Conservation (phyloP, 75 land plant species). For the Chamaecyparis obtusa region DNA sequence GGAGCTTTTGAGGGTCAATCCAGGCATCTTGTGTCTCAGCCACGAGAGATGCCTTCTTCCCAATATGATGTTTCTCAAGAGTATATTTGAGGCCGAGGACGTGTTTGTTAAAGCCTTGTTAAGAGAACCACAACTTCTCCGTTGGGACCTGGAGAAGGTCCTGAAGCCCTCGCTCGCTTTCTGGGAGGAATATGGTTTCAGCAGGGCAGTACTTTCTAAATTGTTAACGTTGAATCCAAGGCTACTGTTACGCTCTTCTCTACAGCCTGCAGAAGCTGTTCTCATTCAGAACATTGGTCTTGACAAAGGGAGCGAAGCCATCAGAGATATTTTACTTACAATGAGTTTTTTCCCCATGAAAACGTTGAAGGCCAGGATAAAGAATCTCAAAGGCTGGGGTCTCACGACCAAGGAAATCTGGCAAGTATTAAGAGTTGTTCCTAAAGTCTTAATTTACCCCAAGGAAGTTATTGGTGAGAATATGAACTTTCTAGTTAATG, state of each 20-base stretch:
- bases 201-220: too few relatives aligned
- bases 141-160: not conserved
- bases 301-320: not conserved
- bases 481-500: too few relatives aligned
- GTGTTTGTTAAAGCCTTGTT: not conserved
- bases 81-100: not conserved
- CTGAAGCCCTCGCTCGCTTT: too few relatives aligned
- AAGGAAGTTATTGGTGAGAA: too few relatives aligned
- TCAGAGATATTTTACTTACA: constrained; percentile 8
- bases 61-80: not conserved
- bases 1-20: too few relatives aligned
- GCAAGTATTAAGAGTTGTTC: too few relatives aligned
- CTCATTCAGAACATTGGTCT: not conserved
- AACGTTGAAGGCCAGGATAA: constrained; percentile 28
- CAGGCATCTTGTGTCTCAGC: not conserved
- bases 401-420: constrained; percentile 15
- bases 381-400: constrained; percentile 29
- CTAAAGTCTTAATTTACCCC: too few relatives aligned
- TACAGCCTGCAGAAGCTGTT: too few relatives aligned
- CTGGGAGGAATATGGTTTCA: too few relatives aligned
- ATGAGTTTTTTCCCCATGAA: constrained; percentile 23
- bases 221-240: too few relatives aligned
- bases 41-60: not conserved
- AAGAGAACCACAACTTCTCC: not conserved
- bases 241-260: too few relatives aligned